Base-by-base conservation (phyloP, 768 basidiomycete genomes). In the Termitomyces bulborhizus region DNA sequence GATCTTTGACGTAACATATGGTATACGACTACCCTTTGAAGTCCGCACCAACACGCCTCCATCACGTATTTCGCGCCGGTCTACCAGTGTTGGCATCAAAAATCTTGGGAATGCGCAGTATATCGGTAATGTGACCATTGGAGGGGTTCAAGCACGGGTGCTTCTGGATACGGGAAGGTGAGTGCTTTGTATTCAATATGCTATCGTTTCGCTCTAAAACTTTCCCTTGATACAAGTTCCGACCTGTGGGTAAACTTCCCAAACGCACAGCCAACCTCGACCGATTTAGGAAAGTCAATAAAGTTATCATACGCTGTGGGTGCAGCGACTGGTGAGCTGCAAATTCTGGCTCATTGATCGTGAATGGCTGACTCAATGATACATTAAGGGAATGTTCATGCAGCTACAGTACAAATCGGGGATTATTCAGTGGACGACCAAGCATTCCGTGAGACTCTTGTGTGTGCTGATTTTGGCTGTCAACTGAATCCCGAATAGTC, bases 151-250 rank as follows among this genome's bases (percentile, higher is more conserved):
- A 4, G 70, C 86, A 58, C 74, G 77, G 24, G 85, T 90, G 50
- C 72, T 88, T 62, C 68, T 91, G 51, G 89, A 91, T 65, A 90
- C 88, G 6, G 89, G 89, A 70, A 90, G 88, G 87, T 85, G 57
- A 16, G 70, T 44, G 18, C 13, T 29, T 41, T 42, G 21, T 31
- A 50, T 43, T 29, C 15, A 36, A 39, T n/a, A 29, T 4, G 21
- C 31, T 16, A 34, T 24, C 31, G 18, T 43, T 44, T 16, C 27
- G 31, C 46, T 45, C 32, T 18, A 29, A 36, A 45, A 6, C 8
- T 37, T 51, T n/a, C 34, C 24, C 21, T 29, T 32, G 8, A 32
- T 34, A 57, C 40, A 42, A 90, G 89, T 60, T 85, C 88, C 39
- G 89, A 91, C 66, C 68, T 91, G 37, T 91, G 89, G 88, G 86